phyloP scores from a whole-genome alignment of 2,329 filamentous ascomycete genomes.

The Alternaria arborescens region DNA sequence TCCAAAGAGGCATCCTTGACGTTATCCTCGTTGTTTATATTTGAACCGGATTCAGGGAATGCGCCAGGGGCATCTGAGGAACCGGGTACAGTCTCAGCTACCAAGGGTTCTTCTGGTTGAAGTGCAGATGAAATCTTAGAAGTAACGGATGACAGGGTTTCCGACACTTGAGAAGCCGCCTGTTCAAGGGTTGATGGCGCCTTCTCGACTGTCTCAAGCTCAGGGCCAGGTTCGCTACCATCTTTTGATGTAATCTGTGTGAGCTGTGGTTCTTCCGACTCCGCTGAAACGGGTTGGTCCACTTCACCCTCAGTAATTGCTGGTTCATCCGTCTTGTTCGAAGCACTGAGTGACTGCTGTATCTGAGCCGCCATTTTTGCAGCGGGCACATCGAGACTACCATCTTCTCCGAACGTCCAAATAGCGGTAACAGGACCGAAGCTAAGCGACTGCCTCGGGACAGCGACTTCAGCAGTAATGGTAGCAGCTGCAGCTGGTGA shows the following conservation, averaged over 20 bases:
- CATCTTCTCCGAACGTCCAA: conserved; percentile 49
- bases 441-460: conserved; percentile 33
- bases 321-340: conserved; percentile 14
- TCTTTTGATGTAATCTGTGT: conserved; percentile 16
- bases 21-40: conserved; percentile 11
- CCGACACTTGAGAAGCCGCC: conserved; percentile 9
- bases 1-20: conserved; percentile 13
- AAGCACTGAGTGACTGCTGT: conserved; percentile 26
- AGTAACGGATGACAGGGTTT: conserved; percentile 4
- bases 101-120: conserved; percentile 20
- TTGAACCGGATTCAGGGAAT: conserved; percentile 25
- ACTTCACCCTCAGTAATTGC: conserved; percentile 10
- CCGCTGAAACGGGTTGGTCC: conserved; percentile 12
- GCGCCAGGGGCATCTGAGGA: conserved; percentile 33
- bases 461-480: conserved; percentile 50
- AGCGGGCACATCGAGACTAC: conserved; percentile 44
- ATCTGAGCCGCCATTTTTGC: conserved; percentile 41
- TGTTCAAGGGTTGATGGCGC: conserved; percentile 5
- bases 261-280: conserved; percentile 18
- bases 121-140: conserved; percentile 11
- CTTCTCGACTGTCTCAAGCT: conserved; percentile 2
- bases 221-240: conserved; percentile 9
- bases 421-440: conserved; percentile 43
- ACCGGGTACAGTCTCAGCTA: conserved; percentile 19
- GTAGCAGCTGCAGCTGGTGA: conserved; percentile 62